phyloP scores from a whole-genome alignment of 2,329 filamentous ascomycete species.

The Colletotrichum noveboracense region DNA sequence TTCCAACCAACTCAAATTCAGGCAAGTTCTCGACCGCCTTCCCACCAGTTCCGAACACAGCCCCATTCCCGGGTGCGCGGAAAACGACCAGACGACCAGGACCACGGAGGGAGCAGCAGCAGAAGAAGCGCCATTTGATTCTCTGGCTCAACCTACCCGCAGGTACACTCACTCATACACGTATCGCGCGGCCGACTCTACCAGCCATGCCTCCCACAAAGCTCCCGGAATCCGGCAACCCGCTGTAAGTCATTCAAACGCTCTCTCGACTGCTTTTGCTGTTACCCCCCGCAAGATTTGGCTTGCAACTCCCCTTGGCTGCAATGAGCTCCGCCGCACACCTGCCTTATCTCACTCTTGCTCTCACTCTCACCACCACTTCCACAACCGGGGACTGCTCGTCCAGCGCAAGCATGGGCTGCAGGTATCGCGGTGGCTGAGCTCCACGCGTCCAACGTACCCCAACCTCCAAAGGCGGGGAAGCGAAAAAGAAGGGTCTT shows the following conservation, averaged over 20 bases:
- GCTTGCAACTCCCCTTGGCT: background rate
- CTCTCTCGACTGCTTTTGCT: background rate
- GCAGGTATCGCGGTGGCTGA: background rate
- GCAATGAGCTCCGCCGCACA: background rate
- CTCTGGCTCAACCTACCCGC: background rate
- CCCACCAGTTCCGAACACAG: background rate
- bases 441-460: slow-evolving; percentile 1
- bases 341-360: background rate
- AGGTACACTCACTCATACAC: background rate
- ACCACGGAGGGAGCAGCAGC: background rate
- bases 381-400: background rate
- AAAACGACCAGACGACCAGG: background rate
- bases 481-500: background rate
- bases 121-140: background rate
- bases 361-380: background rate
- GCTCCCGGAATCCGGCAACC: slow-evolving; percentile 52
- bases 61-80: background rate
- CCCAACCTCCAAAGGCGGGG: background rate
- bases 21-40: background rate
- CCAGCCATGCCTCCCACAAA: slow-evolving; percentile 47
- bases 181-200: background rate
- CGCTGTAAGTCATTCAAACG: slow-evolving; percentile 42
- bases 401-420: background rate
- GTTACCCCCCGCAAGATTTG: background rate
- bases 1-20: background rate